Evolutionary conservation across 139 green algal species (phyloP).

Genomic region (Closterium sp.): DNA sequence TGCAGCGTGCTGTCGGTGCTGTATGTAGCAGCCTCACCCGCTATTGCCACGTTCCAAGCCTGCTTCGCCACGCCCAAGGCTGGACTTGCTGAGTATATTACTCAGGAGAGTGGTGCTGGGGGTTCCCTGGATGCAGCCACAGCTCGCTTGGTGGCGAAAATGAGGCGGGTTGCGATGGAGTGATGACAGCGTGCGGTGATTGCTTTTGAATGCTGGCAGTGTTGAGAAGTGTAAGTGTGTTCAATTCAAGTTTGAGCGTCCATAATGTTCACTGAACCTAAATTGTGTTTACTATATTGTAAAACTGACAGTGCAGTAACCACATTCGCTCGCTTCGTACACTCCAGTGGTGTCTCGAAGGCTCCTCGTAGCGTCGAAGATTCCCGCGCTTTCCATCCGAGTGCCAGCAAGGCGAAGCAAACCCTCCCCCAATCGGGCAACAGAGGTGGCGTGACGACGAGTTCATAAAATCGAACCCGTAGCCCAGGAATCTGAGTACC

Average conservation of each 20-base stretch:
- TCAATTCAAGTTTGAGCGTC: not conserved
- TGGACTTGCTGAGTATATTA: not conserved
- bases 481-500: too few species aligned
- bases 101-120: conserved; percentile 9
- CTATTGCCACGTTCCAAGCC: conserved; percentile 63
- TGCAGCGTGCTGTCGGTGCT: conserved; percentile 86
- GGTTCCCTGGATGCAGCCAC: conserved; percentile 12
- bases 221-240: not conserved
- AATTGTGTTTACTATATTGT: not conserved
- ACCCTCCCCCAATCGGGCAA: too few species aligned
- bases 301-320: too few species aligned
- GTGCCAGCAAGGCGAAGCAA: too few species aligned
- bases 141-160: conserved; percentile 32
- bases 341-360: not conserved
- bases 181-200: too few species aligned
- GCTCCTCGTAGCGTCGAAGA: not conserved
- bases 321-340: too few species aligned
- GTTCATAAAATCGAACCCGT: too few species aligned
- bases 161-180: conserved; percentile 33
- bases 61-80: conserved; percentile 15
- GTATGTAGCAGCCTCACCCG: conserved; percentile 64
- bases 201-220: too few species aligned
- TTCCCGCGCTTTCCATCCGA: too few species aligned
- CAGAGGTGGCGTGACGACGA: too few species aligned
- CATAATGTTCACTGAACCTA: not conserved